These are phyloP conservation scores for Populus hybrid DNA, from an alignment of 441 rosid genomes.

Conservation along the genomic window DNA sequence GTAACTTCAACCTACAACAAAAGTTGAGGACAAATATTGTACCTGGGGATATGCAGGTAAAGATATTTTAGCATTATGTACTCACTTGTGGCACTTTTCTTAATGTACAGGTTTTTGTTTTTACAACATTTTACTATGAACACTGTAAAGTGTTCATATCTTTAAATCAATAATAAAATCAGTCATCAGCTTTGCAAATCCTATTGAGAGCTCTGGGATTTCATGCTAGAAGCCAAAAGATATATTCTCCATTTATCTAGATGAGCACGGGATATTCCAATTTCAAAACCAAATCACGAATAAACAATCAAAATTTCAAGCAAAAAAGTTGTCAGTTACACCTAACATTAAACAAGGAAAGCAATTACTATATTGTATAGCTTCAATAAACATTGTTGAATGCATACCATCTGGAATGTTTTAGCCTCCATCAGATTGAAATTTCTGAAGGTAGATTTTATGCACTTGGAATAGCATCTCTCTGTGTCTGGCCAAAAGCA, in stretches of 20 bases:
- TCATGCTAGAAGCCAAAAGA: neutral
- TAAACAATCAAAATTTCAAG: too few relatives aligned
- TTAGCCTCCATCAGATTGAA: constrained; percentile 40
- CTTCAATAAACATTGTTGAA: constrained; percentile 10
- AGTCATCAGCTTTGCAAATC: neutral
- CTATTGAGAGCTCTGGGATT: neutral
- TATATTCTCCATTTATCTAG: too few relatives aligned
- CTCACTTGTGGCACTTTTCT: too few relatives aligned
- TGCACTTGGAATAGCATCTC: constrained; percentile 32
- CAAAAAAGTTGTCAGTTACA: too few relatives aligned
- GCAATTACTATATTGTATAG: neutral
- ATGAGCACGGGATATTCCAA: too few relatives aligned
- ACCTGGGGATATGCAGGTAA: too few relatives aligned
- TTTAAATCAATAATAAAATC: neutral
- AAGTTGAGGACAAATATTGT: too few relatives aligned
- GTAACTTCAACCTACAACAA: too few relatives aligned
- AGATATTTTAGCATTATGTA: too few relatives aligned
- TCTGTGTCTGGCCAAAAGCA: constrained; percentile 48
- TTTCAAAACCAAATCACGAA: too few relatives aligned
- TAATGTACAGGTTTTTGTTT: too few relatives aligned
- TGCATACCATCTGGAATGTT: constrained; percentile 49
- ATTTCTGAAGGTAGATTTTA: constrained; percentile 54
- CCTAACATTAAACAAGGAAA: neutral
- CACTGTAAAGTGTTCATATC: neutral
- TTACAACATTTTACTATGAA: neutral